These are phyloP conservation scores for Eutrema heterophyllum DNA, from an alignment of 345 rosid genomes.

Conservation along the genomic window DNA sequence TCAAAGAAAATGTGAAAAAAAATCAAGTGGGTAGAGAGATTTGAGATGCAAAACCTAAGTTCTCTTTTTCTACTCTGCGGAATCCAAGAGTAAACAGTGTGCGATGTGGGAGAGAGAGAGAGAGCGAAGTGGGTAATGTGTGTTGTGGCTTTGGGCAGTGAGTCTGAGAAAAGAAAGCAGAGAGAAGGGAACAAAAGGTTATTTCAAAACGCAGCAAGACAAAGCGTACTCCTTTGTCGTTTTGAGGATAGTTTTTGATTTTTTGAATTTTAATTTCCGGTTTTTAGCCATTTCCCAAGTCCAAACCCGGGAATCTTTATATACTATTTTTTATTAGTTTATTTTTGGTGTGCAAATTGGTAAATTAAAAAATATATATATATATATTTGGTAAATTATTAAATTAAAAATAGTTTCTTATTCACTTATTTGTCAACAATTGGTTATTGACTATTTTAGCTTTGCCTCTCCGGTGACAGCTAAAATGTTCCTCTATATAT, in stretches of 20 bases:
- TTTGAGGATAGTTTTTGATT: slow-evolving; percentile 12
- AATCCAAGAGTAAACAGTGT: slow-evolving; percentile 22
- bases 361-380: no score
- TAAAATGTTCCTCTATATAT: neutral
- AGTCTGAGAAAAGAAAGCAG: slow-evolving; percentile 3
- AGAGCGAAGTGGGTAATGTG: slow-evolving; percentile 23
- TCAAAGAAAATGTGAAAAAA: slow-evolving; percentile 6
- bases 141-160: slow-evolving; percentile 38
- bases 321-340: neutral
- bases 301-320: slow-evolving; percentile 10
- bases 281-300: slow-evolving; percentile 1
- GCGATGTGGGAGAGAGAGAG: slow-evolving; percentile 19
- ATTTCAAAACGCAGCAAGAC: slow-evolving; percentile 39
- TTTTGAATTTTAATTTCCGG: slow-evolving; percentile 9
- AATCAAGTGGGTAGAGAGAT: neutral
- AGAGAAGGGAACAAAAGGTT: slow-evolving; percentile 25
- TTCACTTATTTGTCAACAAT: neutral
- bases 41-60: slow-evolving; percentile 20
- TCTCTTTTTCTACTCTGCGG: neutral
- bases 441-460: neutral
- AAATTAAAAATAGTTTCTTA: neutral
- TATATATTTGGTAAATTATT: neutral
- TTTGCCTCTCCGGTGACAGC: neutral
- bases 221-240: slow-evolving; percentile 37
- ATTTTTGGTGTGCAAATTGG: no score